Percentiles rank a stretch among this genome's conserved stretches.
These are phyloP conservation scores for Penicillium macrosclerotiorum DNA, from an alignment of 495 filamentous ascomycete genomes.

Conservation along the genomic window DNA sequence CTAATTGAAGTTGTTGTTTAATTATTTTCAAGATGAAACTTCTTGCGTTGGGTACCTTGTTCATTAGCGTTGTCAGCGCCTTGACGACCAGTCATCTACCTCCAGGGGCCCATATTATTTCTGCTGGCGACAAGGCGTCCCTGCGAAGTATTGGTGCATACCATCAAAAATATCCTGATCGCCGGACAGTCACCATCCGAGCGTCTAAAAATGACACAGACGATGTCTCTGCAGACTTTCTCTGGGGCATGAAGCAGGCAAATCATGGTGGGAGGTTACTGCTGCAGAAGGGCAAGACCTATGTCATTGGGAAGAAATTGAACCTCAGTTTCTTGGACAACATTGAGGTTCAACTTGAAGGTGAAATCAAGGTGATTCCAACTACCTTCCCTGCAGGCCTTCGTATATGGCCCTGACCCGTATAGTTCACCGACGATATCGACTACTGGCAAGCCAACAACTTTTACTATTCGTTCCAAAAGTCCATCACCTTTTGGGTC, in stretches of 20 bases:
- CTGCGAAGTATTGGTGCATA: conserved; percentile 29
- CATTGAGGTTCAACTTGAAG: conserved; percentile 56
- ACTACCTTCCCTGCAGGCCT: neutral
- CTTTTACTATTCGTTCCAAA: conserved; percentile 57
- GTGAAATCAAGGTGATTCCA: conserved; percentile 50
- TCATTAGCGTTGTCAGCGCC: conserved; percentile 20
- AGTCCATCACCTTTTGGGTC: conserved; percentile 59
- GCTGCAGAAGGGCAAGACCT: conserved; percentile 49
- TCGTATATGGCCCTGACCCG: neutral
- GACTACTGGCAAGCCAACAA: conserved; percentile 58
- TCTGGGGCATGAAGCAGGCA: conserved; percentile 48
- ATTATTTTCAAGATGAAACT: conserved; percentile 21
- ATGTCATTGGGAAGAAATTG: conserved; percentile 55
- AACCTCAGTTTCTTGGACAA: conserved; percentile 56
- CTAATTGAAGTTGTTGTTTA: neutral
- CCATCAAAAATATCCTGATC: conserved; percentile 31
- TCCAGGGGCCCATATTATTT: conserved; percentile 29
- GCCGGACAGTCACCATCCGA: conserved; percentile 48
- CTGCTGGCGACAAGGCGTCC: conserved; percentile 18
- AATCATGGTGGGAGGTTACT: conserved; percentile 54
- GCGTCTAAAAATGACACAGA: conserved; percentile 51
- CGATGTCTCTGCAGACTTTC: conserved; percentile 53
- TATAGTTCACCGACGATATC: conserved; percentile 56
- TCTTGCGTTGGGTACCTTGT: conserved; percentile 23
- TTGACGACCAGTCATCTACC: conserved; percentile 15